A percentile compares a stretch with the other conserved stretches of the same genome.
phyloP scores from a whole-genome alignment of 106 monocot species.

The Dioscorea zingiberensis region DNA sequence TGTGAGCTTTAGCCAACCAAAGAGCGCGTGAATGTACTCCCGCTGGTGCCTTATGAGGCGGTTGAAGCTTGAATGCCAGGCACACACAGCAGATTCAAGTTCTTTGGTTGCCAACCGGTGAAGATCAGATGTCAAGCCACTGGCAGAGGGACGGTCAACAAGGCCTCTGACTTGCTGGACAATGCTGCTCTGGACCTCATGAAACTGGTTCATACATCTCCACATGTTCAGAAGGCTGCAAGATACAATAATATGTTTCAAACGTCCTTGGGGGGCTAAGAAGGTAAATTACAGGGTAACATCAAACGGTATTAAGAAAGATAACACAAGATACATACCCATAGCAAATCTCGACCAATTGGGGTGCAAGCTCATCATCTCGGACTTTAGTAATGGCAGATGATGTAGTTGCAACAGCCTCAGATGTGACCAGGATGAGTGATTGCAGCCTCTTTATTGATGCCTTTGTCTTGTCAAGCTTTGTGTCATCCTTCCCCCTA shows the following conservation, averaged over 20 bases:
- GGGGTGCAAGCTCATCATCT: conserved; percentile 86
- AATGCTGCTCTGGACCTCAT: conserved; percentile 74
- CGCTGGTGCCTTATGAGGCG: conserved; percentile 76
- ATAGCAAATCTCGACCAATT: conserved; percentile 76
- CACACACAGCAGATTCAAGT: conserved; percentile 65
- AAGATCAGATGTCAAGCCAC: conserved; percentile 63
- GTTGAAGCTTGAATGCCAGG: conserved; percentile 84
- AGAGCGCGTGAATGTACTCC: conserved; percentile 60
- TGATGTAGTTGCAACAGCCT: conserved; percentile 88
- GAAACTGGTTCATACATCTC: conserved; percentile 79
- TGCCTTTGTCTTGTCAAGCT: conserved; percentile 79
- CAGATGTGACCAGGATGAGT: conserved; percentile 73
- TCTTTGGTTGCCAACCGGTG: conserved; percentile 80
- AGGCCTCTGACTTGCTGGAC: conserved; percentile 94
- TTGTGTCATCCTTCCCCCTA: conserved; percentile 58
- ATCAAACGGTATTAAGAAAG: background rate
- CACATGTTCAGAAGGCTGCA: conserved; percentile 80
- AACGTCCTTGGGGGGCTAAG: background rate
- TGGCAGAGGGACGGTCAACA: conserved; percentile 27
- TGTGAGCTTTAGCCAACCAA: conserved; percentile 81
- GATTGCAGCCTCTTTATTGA: conserved; percentile 79
- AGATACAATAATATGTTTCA: background rate
- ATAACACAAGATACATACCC: conserved; percentile 30
- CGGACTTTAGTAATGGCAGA: conserved; percentile 75
- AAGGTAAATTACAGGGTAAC: background rate